Evolutionary conservation across 1,284 basidiomycete genomes (phyloP), one percentile per base, ranked within the genome.

Genomic region (Marasmius fiardii): DNA sequence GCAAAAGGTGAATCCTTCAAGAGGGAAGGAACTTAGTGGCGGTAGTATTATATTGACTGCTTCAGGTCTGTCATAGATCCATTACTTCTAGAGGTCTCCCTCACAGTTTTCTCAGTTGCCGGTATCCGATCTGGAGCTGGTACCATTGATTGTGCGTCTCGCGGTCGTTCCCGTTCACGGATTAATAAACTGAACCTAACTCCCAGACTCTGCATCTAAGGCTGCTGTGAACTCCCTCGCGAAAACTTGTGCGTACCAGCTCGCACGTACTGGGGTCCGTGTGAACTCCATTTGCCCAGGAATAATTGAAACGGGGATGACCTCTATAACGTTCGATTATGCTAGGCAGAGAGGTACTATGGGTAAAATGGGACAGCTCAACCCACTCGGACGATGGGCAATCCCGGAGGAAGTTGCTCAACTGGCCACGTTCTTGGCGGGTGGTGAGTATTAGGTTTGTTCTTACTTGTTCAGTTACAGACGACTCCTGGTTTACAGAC

Each of bases 251-350:
- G 81, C 86, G 1, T 92, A 89, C 69, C 91, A 94, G 68, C 79
- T 96, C n/a, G 79, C 85, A 58, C 86, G 81, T 61, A 87, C 85
- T 1, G 90, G 93, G 68, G 80, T 98, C 59, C 87, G 95, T 37
- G 88, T 96, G 60, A 97, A 97, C 70, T 83, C 90, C 16, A 85
- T 97, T 60, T 95, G 93, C 65, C 95, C 95, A 1, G 95, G 95
- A 18, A 72, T 97, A 50, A 94, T 97, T 63, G 90, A 95, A 72
- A 95, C 93, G 1, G 89, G 86, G 34, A 94, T 95, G 92, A 94
- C 94, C 0, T 71, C 72, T 53, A 65, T 65, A 5, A 79, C 86
- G 18, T 97, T 97, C 63, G 85, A 91, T 26, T 80, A 81, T 54
- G 93, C 95, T 28, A 83, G 88, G 35, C 69, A 81, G 58, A 80